Conservation (phyloP, 2,329 filamentous ascomycete genomes). For the Aspergillus quadricinctus region DNA sequence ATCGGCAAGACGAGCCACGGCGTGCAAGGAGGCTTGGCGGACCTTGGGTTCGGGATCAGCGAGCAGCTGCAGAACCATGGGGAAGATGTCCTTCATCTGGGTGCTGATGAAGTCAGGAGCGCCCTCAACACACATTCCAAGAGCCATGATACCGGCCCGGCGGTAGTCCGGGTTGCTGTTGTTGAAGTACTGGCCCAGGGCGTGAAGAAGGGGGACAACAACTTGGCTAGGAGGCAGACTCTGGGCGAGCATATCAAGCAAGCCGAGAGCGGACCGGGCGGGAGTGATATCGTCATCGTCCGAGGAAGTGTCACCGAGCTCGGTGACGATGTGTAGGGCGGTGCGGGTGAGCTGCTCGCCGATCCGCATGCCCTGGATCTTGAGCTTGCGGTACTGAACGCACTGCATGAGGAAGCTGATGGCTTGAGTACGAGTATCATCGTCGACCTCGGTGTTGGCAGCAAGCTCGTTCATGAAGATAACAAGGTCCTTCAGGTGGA, state of each 20-base stretch:
- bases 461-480: constrained; percentile 91
- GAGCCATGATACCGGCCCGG: constrained; percentile 83
- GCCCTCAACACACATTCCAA: constrained; percentile 93
- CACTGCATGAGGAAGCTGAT: constrained; percentile 91
- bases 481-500: constrained; percentile 84
- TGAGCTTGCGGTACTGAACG: constrained; percentile 88
- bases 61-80: constrained; percentile 75
- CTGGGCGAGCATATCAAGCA: constrained; percentile 84
- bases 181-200: constrained; percentile 75
- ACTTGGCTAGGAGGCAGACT: constrained; percentile 91
- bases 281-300: constrained; percentile 85
- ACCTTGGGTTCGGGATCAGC: constrained; percentile 79
- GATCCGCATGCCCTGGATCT: constrained; percentile 86
- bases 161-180: constrained; percentile 72
- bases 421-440: constrained; percentile 84
- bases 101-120: constrained; percentile 96
- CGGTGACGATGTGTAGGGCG: constrained; percentile 82
- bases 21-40: constrained; percentile 79
- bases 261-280: constrained; percentile 74
- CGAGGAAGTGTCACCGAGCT: constrained; percentile 64
- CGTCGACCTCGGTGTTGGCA: constrained; percentile 69
- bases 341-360: constrained; percentile 83
- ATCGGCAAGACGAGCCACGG: constrained; percentile 84
- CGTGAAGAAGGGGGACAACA: constrained; percentile 83
- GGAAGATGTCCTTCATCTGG: constrained; percentile 81